Conservation (phyloP, 2,329 filamentous ascomycete genomes). For the Xylaria sp. region DNA sequence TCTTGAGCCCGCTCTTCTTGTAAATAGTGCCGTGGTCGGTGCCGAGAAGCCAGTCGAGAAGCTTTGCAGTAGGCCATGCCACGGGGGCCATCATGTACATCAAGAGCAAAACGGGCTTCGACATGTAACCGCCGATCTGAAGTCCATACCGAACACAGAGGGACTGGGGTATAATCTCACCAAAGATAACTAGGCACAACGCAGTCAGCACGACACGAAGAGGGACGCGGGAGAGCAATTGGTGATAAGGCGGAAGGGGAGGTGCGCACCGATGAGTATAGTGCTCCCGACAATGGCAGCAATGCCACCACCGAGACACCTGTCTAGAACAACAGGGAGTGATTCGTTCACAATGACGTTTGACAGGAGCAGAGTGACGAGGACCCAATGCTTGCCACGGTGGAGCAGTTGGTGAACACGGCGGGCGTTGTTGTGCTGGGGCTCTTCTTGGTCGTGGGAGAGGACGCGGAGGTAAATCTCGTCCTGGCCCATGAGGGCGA, state of each 20-base stretch:
- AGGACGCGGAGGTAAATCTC: slow-evolving; percentile 98
- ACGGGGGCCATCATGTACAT: slow-evolving; percentile 93
- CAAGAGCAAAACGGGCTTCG: slow-evolving; percentile 80
- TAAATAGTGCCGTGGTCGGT: slow-evolving; percentile 96
- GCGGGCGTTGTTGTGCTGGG: slow-evolving; percentile 84
- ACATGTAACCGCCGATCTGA: slow-evolving; percentile 92
- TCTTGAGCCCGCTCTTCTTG: slow-evolving; percentile 98
- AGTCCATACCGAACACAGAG: slow-evolving; percentile 95
- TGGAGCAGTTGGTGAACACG: slow-evolving; percentile 81
- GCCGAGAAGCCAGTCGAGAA: slow-evolving; percentile 90
- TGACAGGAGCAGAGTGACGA: slow-evolving; percentile 89
- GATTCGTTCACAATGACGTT: slow-evolving; percentile 99
- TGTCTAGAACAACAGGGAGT: slow-evolving; percentile 90
- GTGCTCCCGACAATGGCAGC: slow-evolving; percentile 94
- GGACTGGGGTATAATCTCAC: slow-evolving; percentile 94
- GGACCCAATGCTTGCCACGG: slow-evolving; percentile 95
- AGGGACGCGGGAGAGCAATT: background rate
- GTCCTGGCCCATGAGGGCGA: slow-evolving; percentile 79
- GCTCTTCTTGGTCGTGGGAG: slow-evolving; percentile 79
- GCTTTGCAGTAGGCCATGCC: slow-evolving; percentile 93
- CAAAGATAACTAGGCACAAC: slow-evolving; percentile 80
- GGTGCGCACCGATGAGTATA: slow-evolving; percentile 81
- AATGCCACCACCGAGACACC: slow-evolving; percentile 91
- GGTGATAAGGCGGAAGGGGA: background rate
- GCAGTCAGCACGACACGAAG: slow-evolving; percentile 31